Conservation (phyloP, 805 yeast genomes). For the Candida maris region DNA sequence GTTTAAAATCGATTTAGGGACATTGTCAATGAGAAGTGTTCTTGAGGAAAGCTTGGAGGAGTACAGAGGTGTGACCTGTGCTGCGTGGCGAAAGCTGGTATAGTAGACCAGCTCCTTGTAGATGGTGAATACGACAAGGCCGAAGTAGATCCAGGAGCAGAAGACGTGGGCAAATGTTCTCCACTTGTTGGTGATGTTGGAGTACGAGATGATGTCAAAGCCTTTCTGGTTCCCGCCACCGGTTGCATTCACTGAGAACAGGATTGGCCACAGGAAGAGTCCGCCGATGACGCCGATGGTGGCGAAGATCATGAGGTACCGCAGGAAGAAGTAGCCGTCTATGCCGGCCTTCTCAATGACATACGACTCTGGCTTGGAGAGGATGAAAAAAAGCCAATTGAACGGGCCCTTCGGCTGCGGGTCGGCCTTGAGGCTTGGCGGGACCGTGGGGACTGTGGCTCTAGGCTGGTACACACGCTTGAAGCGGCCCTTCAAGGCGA, state of each 20-base stretch:
- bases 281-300: constrained; percentile 51
- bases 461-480: constrained; percentile 53
- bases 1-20: constrained; percentile 44
- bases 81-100: constrained; percentile 65
- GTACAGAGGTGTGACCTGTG: constrained; percentile 69
- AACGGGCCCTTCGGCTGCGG: constrained; percentile 43
- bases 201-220: constrained; percentile 60
- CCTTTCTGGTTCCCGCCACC: constrained; percentile 55
- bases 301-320: constrained; percentile 58
- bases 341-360: constrained; percentile 66
- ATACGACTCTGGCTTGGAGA: constrained; percentile 56
- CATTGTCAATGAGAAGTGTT: constrained; percentile 68
- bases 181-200: constrained; percentile 61
- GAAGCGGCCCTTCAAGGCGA: constrained; percentile 40
- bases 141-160: constrained; percentile 70
- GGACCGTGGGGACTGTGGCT: constrained; percentile 41
- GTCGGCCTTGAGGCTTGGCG: constrained; percentile 42
- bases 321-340: constrained; percentile 73
- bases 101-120: constrained; percentile 75
- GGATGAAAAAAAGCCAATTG: constrained; percentile 51
- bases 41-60: constrained; percentile 67
- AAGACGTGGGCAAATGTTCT: constrained; percentile 73
- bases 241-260: constrained; percentile 72
- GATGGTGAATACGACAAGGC: constrained; percentile 58
- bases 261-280: constrained; percentile 58